Evolutionary conservation across 176 grass and related monocot species (phyloP).

Genomic region (Guadua angustifolia): DNA sequence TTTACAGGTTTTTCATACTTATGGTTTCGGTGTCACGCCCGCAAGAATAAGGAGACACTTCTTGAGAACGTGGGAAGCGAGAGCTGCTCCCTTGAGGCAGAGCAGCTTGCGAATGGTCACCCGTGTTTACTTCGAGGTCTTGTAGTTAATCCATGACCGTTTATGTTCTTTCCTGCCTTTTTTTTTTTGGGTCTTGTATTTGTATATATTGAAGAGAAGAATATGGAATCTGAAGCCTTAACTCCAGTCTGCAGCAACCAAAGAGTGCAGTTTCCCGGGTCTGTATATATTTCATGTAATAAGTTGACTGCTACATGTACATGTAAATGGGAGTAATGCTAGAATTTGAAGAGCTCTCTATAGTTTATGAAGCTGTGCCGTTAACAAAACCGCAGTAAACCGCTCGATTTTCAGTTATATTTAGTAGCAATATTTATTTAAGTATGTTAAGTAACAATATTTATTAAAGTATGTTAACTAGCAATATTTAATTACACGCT

Average conservation of each 20-base stretch:
- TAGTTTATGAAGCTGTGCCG: too few relatives aligned
- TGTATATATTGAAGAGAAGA: conserved; percentile 50
- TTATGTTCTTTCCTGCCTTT: conserved; percentile 29
- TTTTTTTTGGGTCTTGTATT: conserved; percentile 43
- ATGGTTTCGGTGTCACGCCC: conserved; percentile 58
- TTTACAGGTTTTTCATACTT: conserved; percentile 70
- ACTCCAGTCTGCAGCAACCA: conserved; percentile 50
- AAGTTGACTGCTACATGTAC: conserved; percentile 54
- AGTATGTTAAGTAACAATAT: too few relatives aligned
- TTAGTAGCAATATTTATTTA: too few relatives aligned
- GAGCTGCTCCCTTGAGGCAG: conserved; percentile 71
- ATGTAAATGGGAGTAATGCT: conserved; percentile 39
- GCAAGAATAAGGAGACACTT: conserved; percentile 35
- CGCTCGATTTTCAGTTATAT: too few relatives aligned
- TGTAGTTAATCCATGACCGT: conserved; percentile 58
- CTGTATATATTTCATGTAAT: conserved; percentile 67
- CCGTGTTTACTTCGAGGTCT: conserved; percentile 63
- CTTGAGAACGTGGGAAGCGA: conserved; percentile 52
- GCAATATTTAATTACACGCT: too few relatives aligned
- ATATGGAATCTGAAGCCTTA: conserved; percentile 37
- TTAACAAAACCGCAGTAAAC: too few relatives aligned
- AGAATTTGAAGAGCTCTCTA: too few relatives aligned
- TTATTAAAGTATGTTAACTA: too few relatives aligned
- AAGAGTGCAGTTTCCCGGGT: conserved; percentile 54
- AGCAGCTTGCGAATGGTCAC: conserved; percentile 49